Conservation (phyloP, 2,329 filamentous ascomycete species). For the Purpureocillium lavendulum region DNA sequence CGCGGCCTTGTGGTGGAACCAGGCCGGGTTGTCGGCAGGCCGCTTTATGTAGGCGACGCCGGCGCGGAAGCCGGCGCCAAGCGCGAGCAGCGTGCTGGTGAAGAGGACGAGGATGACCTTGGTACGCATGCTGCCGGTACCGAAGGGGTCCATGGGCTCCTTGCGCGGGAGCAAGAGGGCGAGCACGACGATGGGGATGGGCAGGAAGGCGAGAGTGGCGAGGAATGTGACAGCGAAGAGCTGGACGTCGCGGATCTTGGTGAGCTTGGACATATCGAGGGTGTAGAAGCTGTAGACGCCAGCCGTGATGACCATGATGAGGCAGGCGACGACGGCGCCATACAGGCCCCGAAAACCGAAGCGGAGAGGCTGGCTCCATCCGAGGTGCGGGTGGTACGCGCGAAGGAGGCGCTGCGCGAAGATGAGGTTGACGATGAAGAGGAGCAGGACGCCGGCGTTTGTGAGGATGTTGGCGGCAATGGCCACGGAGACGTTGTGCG, state of each 20-base stretch:
- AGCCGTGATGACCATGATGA: slow-evolving; percentile 58
- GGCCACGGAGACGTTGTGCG: slow-evolving; percentile 30
- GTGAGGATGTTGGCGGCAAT: slow-evolving; percentile 62
- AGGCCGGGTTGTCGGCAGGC: slow-evolving; percentile 47
- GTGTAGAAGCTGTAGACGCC: slow-evolving; percentile 63
- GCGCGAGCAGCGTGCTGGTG: slow-evolving; percentile 49
- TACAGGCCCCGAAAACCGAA: slow-evolving; percentile 50
- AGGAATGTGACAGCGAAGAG: slow-evolving; percentile 60
- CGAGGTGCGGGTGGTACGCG: slow-evolving; percentile 60
- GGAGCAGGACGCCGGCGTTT: slow-evolving; percentile 62
- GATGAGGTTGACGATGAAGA: slow-evolving; percentile 72
- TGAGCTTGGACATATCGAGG: slow-evolving; percentile 37
- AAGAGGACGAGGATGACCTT: slow-evolving; percentile 59
- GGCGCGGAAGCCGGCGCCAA: slow-evolving; percentile 63
- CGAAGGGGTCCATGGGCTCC: slow-evolving; percentile 40
- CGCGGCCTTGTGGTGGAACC: slow-evolving; percentile 61
- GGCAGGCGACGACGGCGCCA: slow-evolving; percentile 44
- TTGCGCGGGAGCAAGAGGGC: slow-evolving; percentile 42
- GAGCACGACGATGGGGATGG: slow-evolving; percentile 44
- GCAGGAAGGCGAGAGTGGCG: slow-evolving; percentile 46
- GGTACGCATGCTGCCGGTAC: slow-evolving; percentile 54
- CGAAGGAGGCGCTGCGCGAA: slow-evolving; percentile 69
- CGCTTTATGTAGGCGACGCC: slow-evolving; percentile 47
- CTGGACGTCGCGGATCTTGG: slow-evolving; percentile 54
- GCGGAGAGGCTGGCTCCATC: slow-evolving; percentile 53